Evolutionary conservation across 225 moss, liverwort and hornwort species (phyloP).

Genomic region (Pleurozium schreberi): DNA sequence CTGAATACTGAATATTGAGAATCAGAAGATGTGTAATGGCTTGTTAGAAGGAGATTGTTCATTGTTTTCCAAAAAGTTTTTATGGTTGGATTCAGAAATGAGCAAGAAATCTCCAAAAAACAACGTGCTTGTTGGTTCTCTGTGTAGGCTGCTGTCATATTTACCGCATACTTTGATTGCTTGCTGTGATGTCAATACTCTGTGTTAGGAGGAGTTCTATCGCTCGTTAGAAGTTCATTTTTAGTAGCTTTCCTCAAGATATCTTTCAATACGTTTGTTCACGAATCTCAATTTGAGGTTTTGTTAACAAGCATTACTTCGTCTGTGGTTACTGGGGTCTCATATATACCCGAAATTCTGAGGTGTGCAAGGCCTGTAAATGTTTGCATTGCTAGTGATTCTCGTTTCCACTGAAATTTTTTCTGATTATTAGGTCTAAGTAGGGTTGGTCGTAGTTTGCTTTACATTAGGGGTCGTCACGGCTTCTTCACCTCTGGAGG

Average conservation of each 20-base stretch:
- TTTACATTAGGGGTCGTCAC: too few species aligned
- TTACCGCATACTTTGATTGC: neutral
- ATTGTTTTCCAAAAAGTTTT: neutral
- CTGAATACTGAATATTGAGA: neutral
- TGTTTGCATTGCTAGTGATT: neutral
- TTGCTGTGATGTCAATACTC: neutral
- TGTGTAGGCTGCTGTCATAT: neutral
- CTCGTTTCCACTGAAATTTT: neutral
- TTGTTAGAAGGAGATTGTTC: neutral
- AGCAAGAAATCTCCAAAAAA: too few species aligned
- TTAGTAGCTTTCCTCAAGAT: neutral
- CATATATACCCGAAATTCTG: neutral
- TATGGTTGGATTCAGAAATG: neutral
- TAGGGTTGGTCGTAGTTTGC: neutral
- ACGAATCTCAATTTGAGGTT: neutral
- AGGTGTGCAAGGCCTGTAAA: neutral
- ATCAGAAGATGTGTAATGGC: neutral
- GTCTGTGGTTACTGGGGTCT: neutral
- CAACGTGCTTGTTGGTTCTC: neutral
- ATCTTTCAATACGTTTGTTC: neutral
- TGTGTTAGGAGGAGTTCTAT: too few species aligned
- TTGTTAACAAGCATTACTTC: neutral
- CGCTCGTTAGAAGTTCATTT: neutral
- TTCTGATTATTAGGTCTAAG: neutral
- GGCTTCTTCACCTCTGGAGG: too few species aligned